A percentile compares a stretch with the other conserved stretches of the same genome.
phyloP scores from a whole-genome alignment of 805 yeast genomes.

The Phaffomyces opuntiae region DNA sequence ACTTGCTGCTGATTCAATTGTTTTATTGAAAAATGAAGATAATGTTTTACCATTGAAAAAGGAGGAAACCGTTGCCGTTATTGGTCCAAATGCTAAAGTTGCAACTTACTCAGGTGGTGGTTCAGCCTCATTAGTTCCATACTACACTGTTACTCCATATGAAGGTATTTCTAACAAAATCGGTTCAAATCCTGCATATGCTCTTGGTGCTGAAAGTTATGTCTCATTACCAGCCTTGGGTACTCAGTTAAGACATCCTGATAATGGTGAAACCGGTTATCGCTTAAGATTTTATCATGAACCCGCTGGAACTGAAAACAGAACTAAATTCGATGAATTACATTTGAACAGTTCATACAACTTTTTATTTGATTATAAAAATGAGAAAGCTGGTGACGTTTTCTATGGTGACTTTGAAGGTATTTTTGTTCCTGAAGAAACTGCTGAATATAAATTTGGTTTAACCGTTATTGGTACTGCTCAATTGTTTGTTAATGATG shows the following conservation, averaged over 20 bases:
- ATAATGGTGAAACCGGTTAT: conserved; percentile 21
- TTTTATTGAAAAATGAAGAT: conserved; percentile 48
- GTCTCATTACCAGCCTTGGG: conserved; percentile 30
- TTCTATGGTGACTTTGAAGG: conserved; percentile 45
- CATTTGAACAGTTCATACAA: conserved; percentile 17
- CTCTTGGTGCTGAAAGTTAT: conserved; percentile 32
- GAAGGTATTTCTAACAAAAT: conserved; percentile 34
- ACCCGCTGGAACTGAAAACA: conserved; percentile 14
- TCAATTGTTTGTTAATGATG: conserved; percentile 43
- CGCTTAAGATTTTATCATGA: conserved; percentile 21
- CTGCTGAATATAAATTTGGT: conserved; percentile 47
- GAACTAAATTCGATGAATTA: conserved; percentile 25
- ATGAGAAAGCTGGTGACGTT: conserved; percentile 14
- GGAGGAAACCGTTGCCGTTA: conserved; percentile 37
- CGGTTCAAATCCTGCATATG: conserved; percentile 22
- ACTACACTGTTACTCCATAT: conserved; percentile 41
- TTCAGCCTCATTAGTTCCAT: conserved; percentile 45
- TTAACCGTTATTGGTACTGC: conserved; percentile 48
- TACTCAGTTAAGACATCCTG: conserved; percentile 18
- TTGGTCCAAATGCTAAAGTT: conserved; percentile 53
- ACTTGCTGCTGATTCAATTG: conserved; percentile 46
- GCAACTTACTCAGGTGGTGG: conserved; percentile 57
- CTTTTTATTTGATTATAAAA: conserved; percentile 26
- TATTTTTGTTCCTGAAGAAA: conserved; percentile 36
- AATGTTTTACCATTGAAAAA: conserved; percentile 40